Evolutionary conservation across 1,139 yeast species (phyloP).

Genomic region (Debaryomyces coudertii): DNA sequence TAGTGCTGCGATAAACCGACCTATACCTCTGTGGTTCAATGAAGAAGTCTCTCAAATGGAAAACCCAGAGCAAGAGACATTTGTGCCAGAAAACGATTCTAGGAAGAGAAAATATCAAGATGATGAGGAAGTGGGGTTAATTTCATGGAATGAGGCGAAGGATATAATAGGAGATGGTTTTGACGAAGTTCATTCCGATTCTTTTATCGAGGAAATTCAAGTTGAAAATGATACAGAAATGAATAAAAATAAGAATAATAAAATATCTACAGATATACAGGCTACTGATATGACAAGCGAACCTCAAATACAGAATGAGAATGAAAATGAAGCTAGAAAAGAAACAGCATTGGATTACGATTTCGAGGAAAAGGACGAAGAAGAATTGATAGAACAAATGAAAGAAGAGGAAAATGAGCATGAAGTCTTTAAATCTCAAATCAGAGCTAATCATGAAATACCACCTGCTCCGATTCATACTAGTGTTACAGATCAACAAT

Average conservation of each 20-base stretch:
- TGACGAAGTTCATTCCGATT: slow-evolving; percentile 7
- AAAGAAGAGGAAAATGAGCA: slow-evolving; percentile 74
- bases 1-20: neutral
- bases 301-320: too few relatives aligned
- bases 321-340: slow-evolving; percentile 10
- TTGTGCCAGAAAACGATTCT: slow-evolving; percentile 1
- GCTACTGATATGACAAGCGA: neutral
- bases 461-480: slow-evolving; percentile 29
- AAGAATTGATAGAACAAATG: slow-evolving; percentile 60
- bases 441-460: slow-evolving; percentile 35
- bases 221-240: slow-evolving; percentile 13
- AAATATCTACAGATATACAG: neutral
- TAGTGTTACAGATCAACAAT: slow-evolving; percentile 53
- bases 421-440: slow-evolving; percentile 57
- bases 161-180: slow-evolving; percentile 25
- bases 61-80: slow-evolving; percentile 9
- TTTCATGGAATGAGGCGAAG: slow-evolving; percentile 52
- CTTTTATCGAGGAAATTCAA: slow-evolving; percentile 10
- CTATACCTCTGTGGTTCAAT: slow-evolving; percentile 26
- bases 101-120: slow-evolving; percentile 26
- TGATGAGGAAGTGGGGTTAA: slow-evolving; percentile 53
- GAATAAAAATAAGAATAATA: slow-evolving; percentile 14
- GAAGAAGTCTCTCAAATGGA: slow-evolving; percentile 9
- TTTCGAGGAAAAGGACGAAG: slow-evolving; percentile 79
- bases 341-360: slow-evolving; percentile 54